Percentiles rank a stretch among this genome's conserved stretches.
Conservation (phyloP, 2,329 filamentous ascomycete species). For the Laburnicola sp. region DNA sequence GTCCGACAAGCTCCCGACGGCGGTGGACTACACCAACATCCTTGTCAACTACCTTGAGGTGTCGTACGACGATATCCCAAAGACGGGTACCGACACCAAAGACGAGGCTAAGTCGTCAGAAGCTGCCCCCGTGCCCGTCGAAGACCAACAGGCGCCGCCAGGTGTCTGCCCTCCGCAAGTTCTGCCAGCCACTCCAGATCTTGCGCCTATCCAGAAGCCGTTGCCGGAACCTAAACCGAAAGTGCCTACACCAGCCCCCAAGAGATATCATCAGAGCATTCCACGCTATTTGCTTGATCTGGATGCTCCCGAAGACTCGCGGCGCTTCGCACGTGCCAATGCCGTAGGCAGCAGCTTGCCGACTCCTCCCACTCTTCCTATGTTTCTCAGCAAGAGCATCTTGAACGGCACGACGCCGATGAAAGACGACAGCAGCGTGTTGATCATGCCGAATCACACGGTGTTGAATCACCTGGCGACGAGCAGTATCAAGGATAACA, state of each 20-base stretch:
- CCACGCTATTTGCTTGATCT: slow-evolving; percentile 85
- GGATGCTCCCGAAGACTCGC: slow-evolving; percentile 79
- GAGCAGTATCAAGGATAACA: slow-evolving; percentile 96
- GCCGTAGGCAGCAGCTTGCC: slow-evolving; percentile 77
- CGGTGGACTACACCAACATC: slow-evolving; percentile 97
- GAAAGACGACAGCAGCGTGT: slow-evolving; percentile 96
- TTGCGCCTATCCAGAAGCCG: slow-evolving; percentile 27
- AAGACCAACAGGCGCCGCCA: slow-evolving; percentile 29
- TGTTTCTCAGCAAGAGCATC: slow-evolving; percentile 92
- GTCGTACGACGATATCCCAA: slow-evolving; percentile 69
- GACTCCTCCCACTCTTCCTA: slow-evolving; percentile 79
- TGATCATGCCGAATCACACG: slow-evolving; percentile 96
- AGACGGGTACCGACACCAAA: slow-evolving; percentile 20
- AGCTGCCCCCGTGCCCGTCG: slow-evolving; percentile 24
- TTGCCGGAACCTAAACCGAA: slow-evolving; percentile 33
- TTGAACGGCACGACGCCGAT: slow-evolving; percentile 87
- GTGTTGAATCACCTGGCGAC: slow-evolving; percentile 95
- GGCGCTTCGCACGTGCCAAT: slow-evolving; percentile 72
- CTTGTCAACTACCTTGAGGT: slow-evolving; percentile 98
- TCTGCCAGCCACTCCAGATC: slow-evolving; percentile 49
- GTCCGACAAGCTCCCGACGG: slow-evolving; percentile 83
- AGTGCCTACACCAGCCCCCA: slow-evolving; percentile 54
- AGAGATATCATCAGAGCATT: too few relatives aligned
- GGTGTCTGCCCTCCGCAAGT: slow-evolving; percentile 40
- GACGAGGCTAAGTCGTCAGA: slow-evolving; percentile 25